Evolutionary conservation across 179 eudicot genomes (phyloP), one percentile per base, ranked within the genome.

Genomic region (Heliamphora pulchella): DNA sequence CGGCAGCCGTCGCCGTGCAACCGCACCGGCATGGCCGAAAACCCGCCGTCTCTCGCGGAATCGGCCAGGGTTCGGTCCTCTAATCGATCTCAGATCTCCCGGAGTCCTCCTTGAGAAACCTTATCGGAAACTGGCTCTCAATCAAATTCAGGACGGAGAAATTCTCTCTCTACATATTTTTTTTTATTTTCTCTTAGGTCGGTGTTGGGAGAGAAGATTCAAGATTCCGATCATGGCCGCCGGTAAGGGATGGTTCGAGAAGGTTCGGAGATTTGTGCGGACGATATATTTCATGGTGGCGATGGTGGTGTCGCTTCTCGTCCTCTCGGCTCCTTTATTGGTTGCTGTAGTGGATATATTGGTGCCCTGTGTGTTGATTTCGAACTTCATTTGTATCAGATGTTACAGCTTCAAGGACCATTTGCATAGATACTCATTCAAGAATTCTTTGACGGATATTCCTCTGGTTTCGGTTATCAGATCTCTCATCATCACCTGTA

Each of bases 281-380:
- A 93, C 96, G 79, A 79, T 89, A 41, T 94, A 89, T 71, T 94
- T 94, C 84, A 86, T 94, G 97, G 88, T 91, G 69, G 98, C 89
- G 50, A 91, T 94, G 97, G 79, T 90, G 77, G 90, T 88, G 76
- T 94, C 98, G 73, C 85, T 94, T 62, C 48, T 94, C 80, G 90
- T 89, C 46, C 85, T 88, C 69, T 90, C 93, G 41, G 76, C 90
- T 58, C 94, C 98, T 48, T 82, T 91, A 4, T 59, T 94, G 85
- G 89, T 94, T 58, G 95, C 93, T 2, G 76, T 92, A 14, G 89
- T 87, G 57, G 98, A 94, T 84, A 84, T 90, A 3, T 8, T 87
- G 83, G 89, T 93, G 54, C 92, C 96, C 1, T 86, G 88, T 76
- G 75, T 89, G 41, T 82, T 94, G 85, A 85, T 93, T 50, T 88